phyloP scores from a whole-genome alignment of 1,284 basidiomycete genomes.

The Neonothopanus nambi region DNA sequence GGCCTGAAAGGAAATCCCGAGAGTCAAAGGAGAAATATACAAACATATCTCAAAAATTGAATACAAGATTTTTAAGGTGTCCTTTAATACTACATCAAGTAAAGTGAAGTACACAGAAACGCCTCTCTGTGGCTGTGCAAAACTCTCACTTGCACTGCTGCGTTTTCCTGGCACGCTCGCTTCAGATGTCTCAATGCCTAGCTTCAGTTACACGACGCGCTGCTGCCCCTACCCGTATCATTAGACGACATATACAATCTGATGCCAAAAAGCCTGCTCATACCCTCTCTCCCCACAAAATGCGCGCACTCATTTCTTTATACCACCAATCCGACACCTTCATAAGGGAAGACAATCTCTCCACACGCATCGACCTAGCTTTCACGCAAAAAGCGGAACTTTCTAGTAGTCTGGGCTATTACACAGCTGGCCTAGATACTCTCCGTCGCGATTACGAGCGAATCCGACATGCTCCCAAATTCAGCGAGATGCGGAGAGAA shows the following conservation, averaged over 20 bases:
- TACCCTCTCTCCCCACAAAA: constrained; percentile 54
- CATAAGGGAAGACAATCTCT: constrained; percentile 68
- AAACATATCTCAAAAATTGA: no score
- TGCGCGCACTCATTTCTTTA: constrained; percentile 69
- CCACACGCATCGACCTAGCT: constrained; percentile 59
- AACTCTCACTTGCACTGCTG: not conserved
- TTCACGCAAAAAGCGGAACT: constrained; percentile 35
- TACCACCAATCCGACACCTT: constrained; percentile 71
- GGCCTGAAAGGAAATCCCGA: no score
- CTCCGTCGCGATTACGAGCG: constrained; percentile 13
- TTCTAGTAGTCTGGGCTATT: not conserved
- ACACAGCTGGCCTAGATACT: constrained; percentile 2
- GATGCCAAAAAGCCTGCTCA: constrained; percentile 22
- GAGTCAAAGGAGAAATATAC: no score
- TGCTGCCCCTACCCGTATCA: not conserved
- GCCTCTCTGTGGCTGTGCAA: constrained; percentile 16
- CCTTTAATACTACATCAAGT: no score
- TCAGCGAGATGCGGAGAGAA: constrained; percentile 39
- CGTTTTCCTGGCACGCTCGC: not conserved
- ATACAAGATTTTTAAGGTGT: no score
- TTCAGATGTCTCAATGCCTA: not conserved
- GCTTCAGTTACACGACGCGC: not conserved
- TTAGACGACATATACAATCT: constrained; percentile 7
- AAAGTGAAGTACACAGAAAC: no score
- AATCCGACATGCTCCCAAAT: constrained; percentile 37